Percentiles rank a stretch among this genome's conserved stretches.
Conservation (phyloP, 495 filamentous ascomycete species). For the Cryomyces minteri region DNA sequence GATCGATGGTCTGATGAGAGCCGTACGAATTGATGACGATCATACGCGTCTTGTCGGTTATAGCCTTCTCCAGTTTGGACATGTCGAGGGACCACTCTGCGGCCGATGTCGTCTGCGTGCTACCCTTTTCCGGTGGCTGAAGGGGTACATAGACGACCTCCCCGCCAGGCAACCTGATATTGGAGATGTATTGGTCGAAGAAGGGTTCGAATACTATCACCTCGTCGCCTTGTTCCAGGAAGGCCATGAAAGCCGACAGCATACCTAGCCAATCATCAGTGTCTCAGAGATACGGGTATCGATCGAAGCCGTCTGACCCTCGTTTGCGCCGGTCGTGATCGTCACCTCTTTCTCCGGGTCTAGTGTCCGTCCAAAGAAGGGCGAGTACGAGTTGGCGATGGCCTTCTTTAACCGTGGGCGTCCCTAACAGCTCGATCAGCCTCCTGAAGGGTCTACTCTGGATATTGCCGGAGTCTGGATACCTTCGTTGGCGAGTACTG, state of each 20-base stretch:
- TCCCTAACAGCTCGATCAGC: conserved; percentile 28
- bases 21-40: conserved; percentile 77
- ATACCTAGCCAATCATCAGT: conserved; percentile 32
- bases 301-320: conserved; percentile 32
- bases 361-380: conserved; percentile 59
- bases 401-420: conserved; percentile 81
- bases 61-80: conserved; percentile 60
- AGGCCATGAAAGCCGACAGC: conserved; percentile 93
- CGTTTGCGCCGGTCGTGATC: conserved; percentile 92
- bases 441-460: background rate
- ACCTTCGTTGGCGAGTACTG: conserved; percentile 92
- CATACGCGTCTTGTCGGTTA: conserved; percentile 82
- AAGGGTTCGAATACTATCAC: conserved; percentile 98
- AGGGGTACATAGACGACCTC: conserved; percentile 86
- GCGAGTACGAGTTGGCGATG: conserved; percentile 75
- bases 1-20: too few species aligned
- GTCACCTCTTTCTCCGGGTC: conserved; percentile 83
- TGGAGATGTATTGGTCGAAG: conserved; percentile 95
- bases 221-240: conserved; percentile 86
- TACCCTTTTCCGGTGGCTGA: conserved; percentile 75
- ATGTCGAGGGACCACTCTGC: conserved; percentile 81
- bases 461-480: conserved; percentile 2
- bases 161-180: conserved; percentile 95
- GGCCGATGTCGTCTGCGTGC: conserved; percentile 58
- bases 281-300: background rate